Evolutionary conservation across 2,329 filamentous ascomycete genomes (phyloP).

Genomic region (Cordyceps cateniannulata): DNA sequence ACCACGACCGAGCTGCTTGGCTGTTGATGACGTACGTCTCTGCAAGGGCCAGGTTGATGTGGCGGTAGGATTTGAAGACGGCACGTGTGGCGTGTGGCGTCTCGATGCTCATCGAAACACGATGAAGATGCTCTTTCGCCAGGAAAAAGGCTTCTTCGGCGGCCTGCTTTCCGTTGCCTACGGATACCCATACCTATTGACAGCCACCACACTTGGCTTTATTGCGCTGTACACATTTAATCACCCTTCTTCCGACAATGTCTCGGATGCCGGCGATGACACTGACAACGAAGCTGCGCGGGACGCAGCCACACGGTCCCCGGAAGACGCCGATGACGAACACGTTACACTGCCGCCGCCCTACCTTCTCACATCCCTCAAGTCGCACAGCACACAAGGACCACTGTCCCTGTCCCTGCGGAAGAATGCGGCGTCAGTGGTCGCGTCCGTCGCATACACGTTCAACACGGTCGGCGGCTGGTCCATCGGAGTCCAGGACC

Average conservation of each 20-base stretch:
- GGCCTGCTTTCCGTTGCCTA: slow-evolving; percentile 65
- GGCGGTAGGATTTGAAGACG: slow-evolving; percentile 64
- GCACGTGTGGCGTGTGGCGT: slow-evolving; percentile 64
- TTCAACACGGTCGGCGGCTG: slow-evolving; percentile 74
- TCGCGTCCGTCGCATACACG: slow-evolving; percentile 84
- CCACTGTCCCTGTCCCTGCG: slow-evolving; percentile 80
- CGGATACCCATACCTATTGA: slow-evolving; percentile 68
- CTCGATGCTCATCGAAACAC: slow-evolving; percentile 39
- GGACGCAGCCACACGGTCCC: not conserved
- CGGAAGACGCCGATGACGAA: not conserved
- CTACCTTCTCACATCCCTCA: slow-evolving; percentile 65
- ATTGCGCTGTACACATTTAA: slow-evolving; percentile 71
- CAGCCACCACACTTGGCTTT: slow-evolving; percentile 66
- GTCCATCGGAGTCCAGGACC: slow-evolving; percentile 87
- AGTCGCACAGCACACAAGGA: slow-evolving; percentile 70
- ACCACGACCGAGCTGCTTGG: slow-evolving; percentile 53
- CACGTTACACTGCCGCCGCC: slow-evolving; percentile 20
- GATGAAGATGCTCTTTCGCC: slow-evolving; percentile 49
- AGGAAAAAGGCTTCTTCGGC: slow-evolving; percentile 56
- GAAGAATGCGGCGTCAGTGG: slow-evolving; percentile 53
- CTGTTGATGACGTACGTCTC: slow-evolving; percentile 50
- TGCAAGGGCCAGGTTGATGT: slow-evolving; percentile 47
- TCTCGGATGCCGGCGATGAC: slow-evolving; percentile 1
- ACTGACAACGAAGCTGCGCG: slow-evolving; percentile 4
- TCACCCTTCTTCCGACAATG: slow-evolving; percentile 12